Evolutionary conservation across 2,329 filamentous ascomycete genomes (phyloP).

Genomic region (Phoma sp.): DNA sequence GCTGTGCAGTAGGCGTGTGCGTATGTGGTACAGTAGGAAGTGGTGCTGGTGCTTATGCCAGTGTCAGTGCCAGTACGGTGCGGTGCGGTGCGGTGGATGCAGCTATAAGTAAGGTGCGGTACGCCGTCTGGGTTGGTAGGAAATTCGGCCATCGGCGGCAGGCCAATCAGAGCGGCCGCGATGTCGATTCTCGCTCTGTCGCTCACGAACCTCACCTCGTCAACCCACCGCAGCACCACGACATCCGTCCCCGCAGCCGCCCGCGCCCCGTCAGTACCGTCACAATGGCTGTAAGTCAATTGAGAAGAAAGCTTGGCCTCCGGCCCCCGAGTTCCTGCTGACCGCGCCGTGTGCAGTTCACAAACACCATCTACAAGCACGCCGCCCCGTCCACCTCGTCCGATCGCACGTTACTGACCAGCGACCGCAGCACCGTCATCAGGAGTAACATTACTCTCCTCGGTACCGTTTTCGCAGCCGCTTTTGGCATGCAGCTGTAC

Average conservation of each 20-base stretch:
- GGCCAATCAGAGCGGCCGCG: slow-evolving; percentile 37
- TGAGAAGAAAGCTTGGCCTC: slow-evolving; percentile 15
- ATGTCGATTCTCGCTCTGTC: slow-evolving; percentile 28
- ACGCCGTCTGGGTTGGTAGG: no score
- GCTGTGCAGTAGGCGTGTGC: no score
- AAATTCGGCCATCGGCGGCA: neutral
- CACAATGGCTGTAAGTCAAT: slow-evolving; percentile 66
- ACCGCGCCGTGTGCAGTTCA: slow-evolving; percentile 50
- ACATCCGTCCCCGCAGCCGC: slow-evolving; percentile 30
- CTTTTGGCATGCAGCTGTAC: slow-evolving; percentile 94
- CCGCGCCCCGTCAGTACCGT: slow-evolving; percentile 28
- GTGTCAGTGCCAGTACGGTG: no score
- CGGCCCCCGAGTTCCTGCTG: slow-evolving; percentile 24
- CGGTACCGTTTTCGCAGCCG: slow-evolving; percentile 80
- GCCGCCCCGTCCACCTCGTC: slow-evolving; percentile 29
- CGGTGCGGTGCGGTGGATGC: no score
- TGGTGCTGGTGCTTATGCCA: no score
- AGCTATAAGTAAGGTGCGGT: no score
- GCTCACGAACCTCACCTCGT: slow-evolving; percentile 23
- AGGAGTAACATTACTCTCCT: slow-evolving; percentile 89
- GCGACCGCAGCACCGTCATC: slow-evolving; percentile 73
- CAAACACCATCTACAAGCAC: slow-evolving; percentile 61
- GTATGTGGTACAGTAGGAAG: neutral
- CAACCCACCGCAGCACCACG: slow-evolving; percentile 33
- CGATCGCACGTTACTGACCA: slow-evolving; percentile 32